Percentiles rank a stretch among this genome's conserved stretches.
Conservation (phyloP, 176 grass and related monocot genomes). For the barley (Hordeum vulgare) region MorexV3_pseudomolecules_assembly NC_058523.1:391309615-391310114, state of each 20-base stretch:
- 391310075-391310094: constrained; percentile 22
- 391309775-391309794: background rate
- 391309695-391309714: constrained; percentile 6
- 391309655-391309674: background rate
- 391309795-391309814: background rate
- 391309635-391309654: background rate
- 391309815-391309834: background rate
- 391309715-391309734: background rate
- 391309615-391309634: background rate
- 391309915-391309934: background rate
- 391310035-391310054: background rate
- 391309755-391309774: background rate
- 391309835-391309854: background rate
- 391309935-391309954: background rate
- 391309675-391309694: background rate
- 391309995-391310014: background rate
- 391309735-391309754: background rate
- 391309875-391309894: background rate
- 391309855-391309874: background rate
- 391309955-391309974: background rate
- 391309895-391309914: background rate
- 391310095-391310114: constrained; percentile 54
- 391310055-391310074: constrained; percentile 3
- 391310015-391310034: background rate
- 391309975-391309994: background rate